Conservation (phyloP, 352 stramenopile species). For the Phytophthora parvispora region DNA sequence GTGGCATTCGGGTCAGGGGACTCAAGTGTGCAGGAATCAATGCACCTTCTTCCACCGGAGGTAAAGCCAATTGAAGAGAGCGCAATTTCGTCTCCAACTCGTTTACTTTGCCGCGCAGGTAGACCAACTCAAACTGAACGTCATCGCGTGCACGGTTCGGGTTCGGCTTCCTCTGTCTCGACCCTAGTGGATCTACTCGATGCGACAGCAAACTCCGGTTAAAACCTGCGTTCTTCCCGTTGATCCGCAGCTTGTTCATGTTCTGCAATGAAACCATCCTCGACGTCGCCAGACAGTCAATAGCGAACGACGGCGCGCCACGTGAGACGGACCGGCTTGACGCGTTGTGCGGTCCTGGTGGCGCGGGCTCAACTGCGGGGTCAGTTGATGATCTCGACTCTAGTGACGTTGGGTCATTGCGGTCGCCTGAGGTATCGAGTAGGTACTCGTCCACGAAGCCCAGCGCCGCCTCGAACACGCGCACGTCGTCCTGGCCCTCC, state of each 20-base stretch:
- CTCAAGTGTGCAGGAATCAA: not conserved
- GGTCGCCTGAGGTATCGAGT: not conserved
- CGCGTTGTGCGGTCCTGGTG: not conserved
- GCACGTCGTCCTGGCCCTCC: conserved; percentile 5
- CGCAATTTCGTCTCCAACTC: conserved; percentile 56
- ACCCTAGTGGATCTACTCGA: no score
- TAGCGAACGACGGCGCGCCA: not conserved
- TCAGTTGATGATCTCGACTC: not conserved
- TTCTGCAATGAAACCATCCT: not conserved
- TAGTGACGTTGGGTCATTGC: not conserved
- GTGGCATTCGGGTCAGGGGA: not conserved
- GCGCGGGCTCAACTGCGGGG: not conserved
- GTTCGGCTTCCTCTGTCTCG: conserved; percentile 9
- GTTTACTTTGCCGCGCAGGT: conserved; percentile 67
- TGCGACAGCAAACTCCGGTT: not conserved
- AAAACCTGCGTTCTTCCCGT: conserved; percentile 4
- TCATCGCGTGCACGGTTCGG: conserved; percentile 27
- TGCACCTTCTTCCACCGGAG: not conserved
- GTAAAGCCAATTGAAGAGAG: conserved; percentile 10
- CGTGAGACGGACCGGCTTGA: not conserved
- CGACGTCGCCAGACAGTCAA: not conserved
- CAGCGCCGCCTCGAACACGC: conserved; percentile 14
- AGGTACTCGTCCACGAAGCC: conserved; percentile 13
- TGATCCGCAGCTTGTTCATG: not conserved
- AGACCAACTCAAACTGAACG: conserved; percentile 66